Evolutionary conservation across 805 yeast genomes (phyloP).

Genomic region (Candida krabiensis): DNA sequence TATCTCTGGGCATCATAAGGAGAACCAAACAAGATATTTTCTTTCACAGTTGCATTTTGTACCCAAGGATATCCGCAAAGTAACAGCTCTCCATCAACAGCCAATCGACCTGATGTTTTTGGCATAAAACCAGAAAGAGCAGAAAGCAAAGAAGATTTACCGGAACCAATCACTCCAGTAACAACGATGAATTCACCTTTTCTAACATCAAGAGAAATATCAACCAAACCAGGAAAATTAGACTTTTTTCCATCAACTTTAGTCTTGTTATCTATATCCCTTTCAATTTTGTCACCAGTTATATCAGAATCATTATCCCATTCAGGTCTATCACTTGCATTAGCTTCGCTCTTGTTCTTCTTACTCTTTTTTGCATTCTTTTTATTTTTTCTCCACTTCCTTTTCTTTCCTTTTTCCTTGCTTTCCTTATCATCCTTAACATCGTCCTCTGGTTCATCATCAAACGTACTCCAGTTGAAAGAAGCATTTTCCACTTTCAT

Average conservation of each 20-base stretch:
- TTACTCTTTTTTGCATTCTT: no score
- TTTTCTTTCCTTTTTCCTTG: no score
- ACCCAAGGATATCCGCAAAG: conserved; percentile 77
- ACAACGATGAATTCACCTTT: conserved; percentile 68
- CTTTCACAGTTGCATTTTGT: conserved; percentile 75
- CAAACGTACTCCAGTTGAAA: conserved; percentile 66
- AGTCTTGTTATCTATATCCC: conserved; percentile 15
- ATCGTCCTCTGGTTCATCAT: conserved; percentile 30
- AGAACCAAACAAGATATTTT: conserved; percentile 69
- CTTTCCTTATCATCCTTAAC: conserved; percentile 8
- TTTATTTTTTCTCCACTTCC: no score
- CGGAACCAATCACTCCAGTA: conserved; percentile 78
- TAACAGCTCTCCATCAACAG: conserved; percentile 51
- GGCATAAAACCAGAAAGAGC: conserved; percentile 76
- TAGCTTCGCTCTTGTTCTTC: background rate
- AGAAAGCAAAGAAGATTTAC: conserved; percentile 70
- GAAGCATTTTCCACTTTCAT: conserved; percentile 53
- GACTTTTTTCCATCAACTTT: conserved; percentile 22
- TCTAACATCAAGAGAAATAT: conserved; percentile 51
- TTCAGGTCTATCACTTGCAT: background rate
- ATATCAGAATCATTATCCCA: conserved; percentile 1
- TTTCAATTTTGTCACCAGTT: conserved; percentile 1
- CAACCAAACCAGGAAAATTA: conserved; percentile 44
- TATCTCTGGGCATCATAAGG: conserved; percentile 53
- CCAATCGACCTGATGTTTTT: conserved; percentile 49